A percentile compares a stretch with the other conserved stretches of the same genome.
phyloP scores from a whole-genome alignment of 768 basidiomycete genomes.

The Kwoniella dendrophila region DNA sequence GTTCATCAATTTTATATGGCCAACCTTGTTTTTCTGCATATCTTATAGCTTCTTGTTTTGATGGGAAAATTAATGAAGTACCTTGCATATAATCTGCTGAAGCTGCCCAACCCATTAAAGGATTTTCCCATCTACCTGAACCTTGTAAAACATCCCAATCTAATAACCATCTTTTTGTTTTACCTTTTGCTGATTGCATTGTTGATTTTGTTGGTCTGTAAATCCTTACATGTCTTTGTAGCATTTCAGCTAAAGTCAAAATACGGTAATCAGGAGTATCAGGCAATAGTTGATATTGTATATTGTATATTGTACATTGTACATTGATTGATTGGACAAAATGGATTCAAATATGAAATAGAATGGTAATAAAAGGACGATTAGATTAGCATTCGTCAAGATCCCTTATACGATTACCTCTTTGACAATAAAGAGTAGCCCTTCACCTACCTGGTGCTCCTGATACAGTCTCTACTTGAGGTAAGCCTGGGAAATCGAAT shows the following conservation, averaged over 20 bases:
- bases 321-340: too few relatives aligned
- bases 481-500: conserved; percentile 13
- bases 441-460: conserved; percentile 74
- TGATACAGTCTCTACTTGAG: conserved; percentile 72
- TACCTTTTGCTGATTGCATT: conserved; percentile 88
- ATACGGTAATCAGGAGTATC: too few relatives aligned
- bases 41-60: conserved; percentile 86
- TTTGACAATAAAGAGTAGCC: neutral
- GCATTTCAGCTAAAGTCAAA: conserved; percentile 69
- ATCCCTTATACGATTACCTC: too few relatives aligned
- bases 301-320: too few relatives aligned
- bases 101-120: conserved; percentile 94
- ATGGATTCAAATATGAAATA: too few relatives aligned
- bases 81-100: conserved; percentile 99
- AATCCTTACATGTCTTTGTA: conserved; percentile 83
- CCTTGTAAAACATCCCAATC: conserved; percentile 92
- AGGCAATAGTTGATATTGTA: too few relatives aligned
- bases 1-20: conserved; percentile 84
- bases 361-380: too few relatives aligned
- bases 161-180: conserved; percentile 85
- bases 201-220: conserved; percentile 91
- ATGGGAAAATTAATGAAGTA: conserved; percentile 76
- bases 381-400: too few relatives aligned
- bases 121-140: conserved; percentile 94
- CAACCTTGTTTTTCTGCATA: conserved; percentile 99